Evolutionary conservation across 371 early-diverging fungal species (phyloP).

Genomic region (Circinella umbellata): DNA sequence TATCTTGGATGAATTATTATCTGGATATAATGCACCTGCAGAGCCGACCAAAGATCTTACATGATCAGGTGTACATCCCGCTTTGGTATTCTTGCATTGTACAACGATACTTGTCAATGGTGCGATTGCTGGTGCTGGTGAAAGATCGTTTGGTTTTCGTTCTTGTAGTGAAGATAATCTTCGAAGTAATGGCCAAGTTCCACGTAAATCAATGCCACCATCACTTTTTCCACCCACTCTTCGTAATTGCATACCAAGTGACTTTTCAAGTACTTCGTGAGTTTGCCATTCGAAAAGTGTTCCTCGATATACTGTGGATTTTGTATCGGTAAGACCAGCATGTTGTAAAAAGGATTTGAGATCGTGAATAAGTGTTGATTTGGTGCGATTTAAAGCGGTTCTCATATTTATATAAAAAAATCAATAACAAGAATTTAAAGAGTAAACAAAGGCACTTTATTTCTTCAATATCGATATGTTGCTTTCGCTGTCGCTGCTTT

Average conservation of each 20-base stretch:
- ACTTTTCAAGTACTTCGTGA: conserved; percentile 23
- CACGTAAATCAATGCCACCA: conserved; percentile 47
- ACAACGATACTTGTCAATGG: conserved; percentile 13
- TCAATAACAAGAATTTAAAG: too few species aligned
- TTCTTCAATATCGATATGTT: too few species aligned
- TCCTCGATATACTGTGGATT: conserved; percentile 30
- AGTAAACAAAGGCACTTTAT: too few species aligned
- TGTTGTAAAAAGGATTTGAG: conserved; percentile 1
- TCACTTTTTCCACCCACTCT: conserved; percentile 49
- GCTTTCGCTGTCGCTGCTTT: too few species aligned
- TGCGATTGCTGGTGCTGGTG: not conserved
- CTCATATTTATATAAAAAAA: not conserved
- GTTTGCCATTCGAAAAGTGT: conserved; percentile 51
- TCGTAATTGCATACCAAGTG: conserved; percentile 39
- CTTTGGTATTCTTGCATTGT: conserved; percentile 47
- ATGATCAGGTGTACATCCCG: conserved; percentile 49
- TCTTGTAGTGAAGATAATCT: too few species aligned
- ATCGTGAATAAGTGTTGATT: conserved; percentile 6
- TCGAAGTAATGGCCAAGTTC: conserved; percentile 32
- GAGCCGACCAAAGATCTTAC: conserved; percentile 44
- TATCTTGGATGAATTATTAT: conserved; percentile 12
- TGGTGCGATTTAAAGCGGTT: not conserved
- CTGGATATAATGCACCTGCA: conserved; percentile 18
- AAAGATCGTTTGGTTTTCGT: too few species aligned
- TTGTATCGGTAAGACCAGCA: not conserved